phyloP scores from a whole-genome alignment of 257 asterid species.

The Solanum infundibuliforme region DNA sequence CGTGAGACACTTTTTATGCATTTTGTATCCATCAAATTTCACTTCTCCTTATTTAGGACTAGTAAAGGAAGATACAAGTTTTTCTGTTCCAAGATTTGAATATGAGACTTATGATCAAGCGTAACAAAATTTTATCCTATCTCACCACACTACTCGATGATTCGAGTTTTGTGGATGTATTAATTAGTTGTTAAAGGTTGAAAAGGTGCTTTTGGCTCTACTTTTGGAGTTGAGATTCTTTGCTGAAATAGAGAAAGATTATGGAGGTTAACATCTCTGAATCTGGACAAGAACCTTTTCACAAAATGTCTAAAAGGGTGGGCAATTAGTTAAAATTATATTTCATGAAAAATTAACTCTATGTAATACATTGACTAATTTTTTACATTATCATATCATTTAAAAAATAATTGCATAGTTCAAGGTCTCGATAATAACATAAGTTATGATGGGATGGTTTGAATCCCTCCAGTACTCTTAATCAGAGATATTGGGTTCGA shows the following conservation, averaged over 20 bases:
- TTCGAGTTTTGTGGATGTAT: neutral
- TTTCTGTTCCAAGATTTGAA: neutral
- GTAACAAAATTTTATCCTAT: neutral
- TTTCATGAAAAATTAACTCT: neutral
- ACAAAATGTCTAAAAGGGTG: neutral
- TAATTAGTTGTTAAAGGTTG: neutral
- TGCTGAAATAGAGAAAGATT: neutral
- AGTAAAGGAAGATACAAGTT: neutral
- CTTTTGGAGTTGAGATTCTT: neutral
- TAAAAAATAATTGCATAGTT: no score
- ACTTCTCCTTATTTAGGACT: neutral
- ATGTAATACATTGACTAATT: neutral
- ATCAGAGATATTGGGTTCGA: fast-evolving
- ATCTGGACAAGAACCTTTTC: neutral
- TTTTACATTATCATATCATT: no score
- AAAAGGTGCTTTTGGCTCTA: neutral
- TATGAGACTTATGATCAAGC: neutral
- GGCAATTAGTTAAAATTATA: neutral
- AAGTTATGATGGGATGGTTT: neutral
- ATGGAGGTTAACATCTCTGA: neutral
- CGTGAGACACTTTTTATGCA: neutral
- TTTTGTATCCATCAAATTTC: neutral
- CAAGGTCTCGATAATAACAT: no score
- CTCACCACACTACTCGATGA: neutral
- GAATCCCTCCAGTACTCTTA: neutral